Evolutionary conservation across 495 filamentous ascomycete genomes (phyloP).

Genomic region (Aspergillus panamensis): DNA sequence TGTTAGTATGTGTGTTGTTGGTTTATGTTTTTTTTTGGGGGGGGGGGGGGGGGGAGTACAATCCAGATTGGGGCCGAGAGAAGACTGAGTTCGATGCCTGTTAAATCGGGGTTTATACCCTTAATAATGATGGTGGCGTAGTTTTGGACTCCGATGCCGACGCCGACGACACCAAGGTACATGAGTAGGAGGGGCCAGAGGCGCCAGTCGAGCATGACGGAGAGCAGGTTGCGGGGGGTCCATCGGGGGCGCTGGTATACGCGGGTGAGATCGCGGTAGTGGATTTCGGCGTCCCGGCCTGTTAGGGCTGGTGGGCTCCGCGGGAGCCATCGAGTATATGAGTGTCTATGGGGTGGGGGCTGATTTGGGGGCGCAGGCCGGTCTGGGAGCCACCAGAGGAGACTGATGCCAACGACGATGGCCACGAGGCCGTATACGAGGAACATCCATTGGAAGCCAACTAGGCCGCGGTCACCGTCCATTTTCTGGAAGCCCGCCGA

Average conservation of each 20-base stretch:
- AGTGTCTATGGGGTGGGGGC: conserved; percentile 32
- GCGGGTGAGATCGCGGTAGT: conserved; percentile 79
- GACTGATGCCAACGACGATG: conserved; percentile 61
- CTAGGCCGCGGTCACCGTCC: conserved; percentile 71
- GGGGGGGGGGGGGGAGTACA: conserved; percentile 42
- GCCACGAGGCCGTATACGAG: conserved; percentile 78
- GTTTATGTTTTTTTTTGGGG: not conserved
- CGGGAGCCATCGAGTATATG: conserved; percentile 58
- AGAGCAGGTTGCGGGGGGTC: conserved; percentile 61
- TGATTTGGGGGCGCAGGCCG: conserved; percentile 68
- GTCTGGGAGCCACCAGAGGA: conserved; percentile 90
- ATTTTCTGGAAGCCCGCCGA: conserved; percentile 90
- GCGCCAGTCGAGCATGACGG: conserved; percentile 77
- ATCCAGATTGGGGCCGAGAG: conserved; percentile 91
- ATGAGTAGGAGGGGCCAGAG: conserved; percentile 81
- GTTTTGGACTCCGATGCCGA: conserved; percentile 82
- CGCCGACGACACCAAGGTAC: conserved; percentile 94
- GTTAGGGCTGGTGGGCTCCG: conserved; percentile 63
- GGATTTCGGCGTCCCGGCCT: conserved; percentile 73
- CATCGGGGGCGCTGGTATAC: conserved; percentile 72
- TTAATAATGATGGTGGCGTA: conserved; percentile 85
- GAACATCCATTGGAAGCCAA: conserved; percentile 95
- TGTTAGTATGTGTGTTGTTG: not conserved
- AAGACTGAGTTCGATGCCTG: conserved; percentile 71
- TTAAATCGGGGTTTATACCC: conserved; percentile 68